Percentiles rank a stretch among this genome's conserved stretches.
phyloP scores from a whole-genome alignment of 257 asterid species.

The Nicotiana benthamiana region DNA sequence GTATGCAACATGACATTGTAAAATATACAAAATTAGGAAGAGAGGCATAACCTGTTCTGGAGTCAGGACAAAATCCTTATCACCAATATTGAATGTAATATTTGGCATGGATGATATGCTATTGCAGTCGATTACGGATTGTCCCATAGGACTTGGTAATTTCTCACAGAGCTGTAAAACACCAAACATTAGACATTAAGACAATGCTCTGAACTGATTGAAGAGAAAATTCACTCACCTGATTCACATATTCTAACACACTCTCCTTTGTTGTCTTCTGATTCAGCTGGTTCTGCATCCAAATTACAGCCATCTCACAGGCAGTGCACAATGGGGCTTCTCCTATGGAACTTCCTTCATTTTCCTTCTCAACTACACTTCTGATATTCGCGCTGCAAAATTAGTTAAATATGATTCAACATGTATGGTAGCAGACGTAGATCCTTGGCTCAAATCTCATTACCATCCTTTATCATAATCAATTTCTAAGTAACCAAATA shows the following conservation, averaged over 20 bases:
- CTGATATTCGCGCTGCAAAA: constrained; percentile 67
- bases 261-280: constrained; percentile 52
- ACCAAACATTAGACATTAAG: not conserved
- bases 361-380: constrained; percentile 54
- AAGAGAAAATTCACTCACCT: constrained; percentile 40
- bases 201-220: not conserved
- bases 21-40: not conserved
- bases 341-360: constrained; percentile 31
- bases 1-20: not conserved
- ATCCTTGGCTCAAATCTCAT: too few species aligned
- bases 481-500: too few species aligned
- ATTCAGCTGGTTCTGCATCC: constrained; percentile 85
- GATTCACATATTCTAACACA: constrained; percentile 64
- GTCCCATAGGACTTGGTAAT: constrained; percentile 85
- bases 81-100: constrained; percentile 61
- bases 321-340: constrained; percentile 55
- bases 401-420: not conserved
- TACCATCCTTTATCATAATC: too few species aligned
- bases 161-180: constrained; percentile 68
- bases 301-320: constrained; percentile 91
- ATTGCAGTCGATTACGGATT: constrained; percentile 62
- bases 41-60: constrained; percentile 63
- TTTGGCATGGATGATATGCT: constrained; percentile 51
- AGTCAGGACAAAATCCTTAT: constrained; percentile 46
- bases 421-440: too few species aligned